phyloP scores from a whole-genome alignment of 331 rosid species.

The Rosa hybrid region DNA sequence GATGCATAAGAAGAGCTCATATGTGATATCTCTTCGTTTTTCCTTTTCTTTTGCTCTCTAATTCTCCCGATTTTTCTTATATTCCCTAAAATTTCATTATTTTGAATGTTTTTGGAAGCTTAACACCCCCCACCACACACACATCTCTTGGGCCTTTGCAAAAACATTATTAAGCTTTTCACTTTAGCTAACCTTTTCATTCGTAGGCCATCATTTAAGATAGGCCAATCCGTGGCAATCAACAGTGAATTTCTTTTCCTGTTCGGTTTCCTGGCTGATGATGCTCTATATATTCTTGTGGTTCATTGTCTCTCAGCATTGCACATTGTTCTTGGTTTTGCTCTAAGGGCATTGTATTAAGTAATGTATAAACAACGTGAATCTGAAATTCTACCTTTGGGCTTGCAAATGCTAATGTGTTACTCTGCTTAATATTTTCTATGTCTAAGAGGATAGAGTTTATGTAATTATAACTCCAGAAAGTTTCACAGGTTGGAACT shows the following conservation, averaged over 20 bases:
- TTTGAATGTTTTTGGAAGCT: not conserved
- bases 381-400: not conserved
- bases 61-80: not conserved
- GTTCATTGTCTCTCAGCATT: not conserved
- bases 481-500: constrained; percentile 57
- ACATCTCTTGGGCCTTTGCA: not conserved
- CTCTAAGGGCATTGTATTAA: not conserved
- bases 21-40: not conserved
- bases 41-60: not conserved
- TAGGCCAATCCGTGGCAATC: not conserved
- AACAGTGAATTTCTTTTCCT: not conserved
- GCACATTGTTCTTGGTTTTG: not conserved
- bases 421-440: not conserved
- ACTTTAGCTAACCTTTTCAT: not conserved
- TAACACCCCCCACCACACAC: no score
- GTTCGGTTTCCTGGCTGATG: not conserved
- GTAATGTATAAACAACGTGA: not conserved
- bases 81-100: not conserved
- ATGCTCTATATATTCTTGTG: not conserved
- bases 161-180: not conserved
- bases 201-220: not conserved
- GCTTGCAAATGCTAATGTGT: not conserved
- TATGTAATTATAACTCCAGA: constrained; percentile 5
- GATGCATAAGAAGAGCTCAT: not conserved
- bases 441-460: not conserved